Evolutionary conservation across 257 asterid species (phyloP), one percentile per base, ranked within the genome.

Genomic region (Scutellaria barbata): DNA sequence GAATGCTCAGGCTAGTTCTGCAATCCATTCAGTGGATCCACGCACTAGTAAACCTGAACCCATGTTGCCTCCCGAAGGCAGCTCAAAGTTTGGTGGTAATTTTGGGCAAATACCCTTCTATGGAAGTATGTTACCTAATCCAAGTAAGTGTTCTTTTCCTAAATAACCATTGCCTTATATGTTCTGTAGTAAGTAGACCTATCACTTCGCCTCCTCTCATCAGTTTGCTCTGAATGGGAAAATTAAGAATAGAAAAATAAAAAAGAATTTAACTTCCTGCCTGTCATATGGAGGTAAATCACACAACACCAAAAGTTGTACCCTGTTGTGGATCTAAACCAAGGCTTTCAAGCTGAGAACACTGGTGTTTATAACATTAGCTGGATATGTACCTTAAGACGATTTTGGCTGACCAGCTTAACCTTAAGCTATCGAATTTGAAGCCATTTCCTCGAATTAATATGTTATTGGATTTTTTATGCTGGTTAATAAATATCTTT

Each of bases 101-200:
- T 88, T 77, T 20, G 87, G 84, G 68, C 92, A 92, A 67, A 82
- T 90, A 82, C 79, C 95, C 47, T 89, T 84, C 78, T 89, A 88
- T 74, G 99, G 92, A 54, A 71, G 67, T 63, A 87, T 85, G 88
- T 52, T 82, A 37, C 62, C 89, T 1, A 85, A 86, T 77, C 81
- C 92, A 69, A 80, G 91, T 91, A 80, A 9, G 94, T 71, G 20
- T 12, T 66, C 75, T 67, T 46, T 52, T 63, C 45, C 52, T 8
- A 48, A 41, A 30, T 37, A 43, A 13, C n/a, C 0, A 13, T 42
- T 59, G 40, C 45, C 52, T 48, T 46, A 11, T 35, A 45, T 62
- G 43, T 62, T 43, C 11, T 47, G 46, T n/a, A 37, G 48, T n/a
- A 37, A 12, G 6, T 46, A 5, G 6, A 46, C n/a, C 13, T 46